Conservation (phyloP, 179 eudicot species). For the Carnegiea gigantea region DNA sequence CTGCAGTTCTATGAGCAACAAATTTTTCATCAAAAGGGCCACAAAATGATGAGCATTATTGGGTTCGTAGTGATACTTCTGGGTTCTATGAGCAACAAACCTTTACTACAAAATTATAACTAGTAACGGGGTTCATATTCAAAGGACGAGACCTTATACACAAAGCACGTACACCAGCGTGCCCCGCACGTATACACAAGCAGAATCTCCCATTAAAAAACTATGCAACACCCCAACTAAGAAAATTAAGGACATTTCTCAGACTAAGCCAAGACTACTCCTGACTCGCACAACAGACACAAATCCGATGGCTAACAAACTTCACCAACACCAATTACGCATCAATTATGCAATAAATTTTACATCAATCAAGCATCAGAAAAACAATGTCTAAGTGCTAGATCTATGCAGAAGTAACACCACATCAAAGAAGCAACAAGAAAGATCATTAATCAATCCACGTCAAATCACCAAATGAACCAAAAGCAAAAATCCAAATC, state of each 20-base stretch:
- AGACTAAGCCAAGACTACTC: not conserved
- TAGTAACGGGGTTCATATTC: too few species aligned
- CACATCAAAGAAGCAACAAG: not conserved
- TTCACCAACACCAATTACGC: not conserved
- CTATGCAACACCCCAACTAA: not conserved
- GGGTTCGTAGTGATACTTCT: too few species aligned
- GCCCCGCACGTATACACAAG: not conserved
- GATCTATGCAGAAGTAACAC: not conserved
- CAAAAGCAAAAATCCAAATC: too few species aligned
- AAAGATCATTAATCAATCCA: not conserved
- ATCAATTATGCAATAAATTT: not conserved
- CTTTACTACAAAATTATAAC: too few species aligned
- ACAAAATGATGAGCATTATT: too few species aligned
- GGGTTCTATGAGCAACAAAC: too few species aligned
- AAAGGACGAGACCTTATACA: too few species aligned
- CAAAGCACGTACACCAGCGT: not conserved
- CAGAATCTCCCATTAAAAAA: constrained; percentile 1
- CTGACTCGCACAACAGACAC: not conserved
- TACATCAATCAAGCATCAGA: not conserved
- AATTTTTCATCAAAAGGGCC: too few species aligned
- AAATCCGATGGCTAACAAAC: not conserved
- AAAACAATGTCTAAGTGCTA: not conserved
- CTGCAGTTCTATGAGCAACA: too few species aligned
- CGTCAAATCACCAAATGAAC: too few species aligned
- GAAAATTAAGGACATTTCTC: not conserved